These are phyloP conservation scores for Aspergillus intermedius DNA, from an alignment of 2,329 filamentous ascomycete genomes.

Conservation along the genomic window DNA sequence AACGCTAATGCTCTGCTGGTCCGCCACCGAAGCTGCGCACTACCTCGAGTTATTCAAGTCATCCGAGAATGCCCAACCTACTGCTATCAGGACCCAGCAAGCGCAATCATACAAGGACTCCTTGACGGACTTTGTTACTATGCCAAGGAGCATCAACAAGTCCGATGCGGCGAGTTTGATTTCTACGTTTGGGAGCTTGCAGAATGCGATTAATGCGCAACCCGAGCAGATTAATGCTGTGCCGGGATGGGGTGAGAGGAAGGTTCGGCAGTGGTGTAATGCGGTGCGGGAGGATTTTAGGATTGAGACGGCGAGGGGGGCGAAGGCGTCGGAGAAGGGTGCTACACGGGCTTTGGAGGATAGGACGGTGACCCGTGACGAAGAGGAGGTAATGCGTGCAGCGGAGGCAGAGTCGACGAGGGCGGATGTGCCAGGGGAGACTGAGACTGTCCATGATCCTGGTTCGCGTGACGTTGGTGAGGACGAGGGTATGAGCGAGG, in stretches of 20 bases:
- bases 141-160: constrained; percentile 85
- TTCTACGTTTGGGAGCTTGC: constrained; percentile 82
- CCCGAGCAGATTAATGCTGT: constrained; percentile 78
- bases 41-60: constrained; percentile 95
- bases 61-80: constrained; percentile 77
- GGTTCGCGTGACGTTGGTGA: constrained; percentile 15
- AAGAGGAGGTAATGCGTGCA: constrained; percentile 43
- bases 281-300: constrained; percentile 82
- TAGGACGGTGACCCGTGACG: constrained; percentile 23
- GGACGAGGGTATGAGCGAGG: constrained; percentile 47
- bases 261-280: constrained; percentile 77
- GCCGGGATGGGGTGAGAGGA: constrained; percentile 92
- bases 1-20: constrained; percentile 90
- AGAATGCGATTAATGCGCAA: constrained; percentile 78
- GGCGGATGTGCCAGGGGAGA: constrained; percentile 15
- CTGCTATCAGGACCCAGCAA: constrained; percentile 79
- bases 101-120: constrained; percentile 77
- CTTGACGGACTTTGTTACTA: constrained; percentile 86
- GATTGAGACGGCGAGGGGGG: constrained; percentile 61
- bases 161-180: constrained; percentile 87
- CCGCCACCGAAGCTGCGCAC: constrained; percentile 81
- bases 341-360: constrained; percentile 18
- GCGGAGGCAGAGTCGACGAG: constrained; percentile 22
- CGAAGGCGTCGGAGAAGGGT: constrained; percentile 35
- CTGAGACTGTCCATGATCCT: constrained; percentile 4